Base-by-base conservation (phyloP, 208 protist genomes). In the Acanthamoeba sp. region DNA sequence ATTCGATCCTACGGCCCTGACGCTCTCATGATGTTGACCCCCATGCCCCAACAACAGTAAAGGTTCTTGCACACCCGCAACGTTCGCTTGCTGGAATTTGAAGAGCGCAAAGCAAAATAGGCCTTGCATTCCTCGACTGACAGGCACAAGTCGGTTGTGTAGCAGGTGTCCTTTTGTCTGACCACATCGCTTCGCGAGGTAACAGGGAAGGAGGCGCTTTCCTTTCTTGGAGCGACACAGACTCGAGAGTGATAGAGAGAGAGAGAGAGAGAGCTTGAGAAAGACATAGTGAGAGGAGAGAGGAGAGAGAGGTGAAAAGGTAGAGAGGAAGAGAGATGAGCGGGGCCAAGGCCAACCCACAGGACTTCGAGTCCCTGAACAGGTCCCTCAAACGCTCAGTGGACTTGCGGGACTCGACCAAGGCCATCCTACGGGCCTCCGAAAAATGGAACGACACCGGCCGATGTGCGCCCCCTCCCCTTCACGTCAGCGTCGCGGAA, bases 391-490 rank as follows among this genome's bases (percentile, higher is more conserved):
- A 88, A 42, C 80, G 80, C 29, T 64, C 48, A 0, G 36, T 64
- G 50, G 80, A 88, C 80, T 62, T 88, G 45, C 42, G 80, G 24
- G 50, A 88, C 80, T 55, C 80, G 32, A 88, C 45, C 29, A 88
- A 88, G 32, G 80, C 80, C 50, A 88, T 88, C 50, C 80, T 64
- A 29, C 42, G 80, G n/a, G 42, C 80, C 48, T 55, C 80, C 38
- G 80, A 64, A 36, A 88, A 59, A 42, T 88, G 80, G 80, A 62
- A 29, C 40, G 50, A 62, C 12, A 2, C 80, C 24, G 80, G 80
- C 6, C 42, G 50, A 52, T 36, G 80, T 88, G 32, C 50, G 48
- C 32, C 32, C 50, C 76, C n/a, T n/a, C 40, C 73, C 40, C 38
- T 16, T 40, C n/a, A 40, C 22, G 18, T 57, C 48, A n/a, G n/a